Evolutionary conservation across 352 stramenopile species (phyloP).

Genomic region (Plasmopara viticola): DNA sequence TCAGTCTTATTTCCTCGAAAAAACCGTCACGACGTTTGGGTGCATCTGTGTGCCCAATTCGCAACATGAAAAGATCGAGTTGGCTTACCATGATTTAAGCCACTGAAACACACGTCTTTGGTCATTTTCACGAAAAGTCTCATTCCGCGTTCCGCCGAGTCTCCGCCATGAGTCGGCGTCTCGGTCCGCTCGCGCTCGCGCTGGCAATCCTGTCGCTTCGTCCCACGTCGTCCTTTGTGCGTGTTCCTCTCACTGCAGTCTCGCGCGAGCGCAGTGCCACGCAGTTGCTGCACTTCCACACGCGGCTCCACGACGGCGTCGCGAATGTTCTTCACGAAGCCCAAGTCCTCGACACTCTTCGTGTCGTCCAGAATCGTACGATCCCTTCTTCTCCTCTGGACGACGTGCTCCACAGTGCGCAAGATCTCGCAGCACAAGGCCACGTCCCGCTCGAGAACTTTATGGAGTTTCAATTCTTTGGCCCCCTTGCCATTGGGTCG

Average conservation of each 20-base stretch:
- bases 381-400: no score
- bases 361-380: conserved; percentile 9
- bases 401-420: conserved; percentile 25
- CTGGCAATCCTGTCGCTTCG: neutral
- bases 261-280: conserved; percentile 21
- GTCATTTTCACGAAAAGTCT: neutral
- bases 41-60: no score
- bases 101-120: neutral
- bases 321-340: conserved; percentile 3
- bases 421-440: conserved; percentile 27
- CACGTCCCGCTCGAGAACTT: conserved; percentile 69
- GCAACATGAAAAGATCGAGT: no score
- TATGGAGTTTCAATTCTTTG: conserved; percentile 83
- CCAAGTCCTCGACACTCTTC: conserved; percentile 16
- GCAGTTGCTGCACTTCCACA: conserved; percentile 38
- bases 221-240: conserved; percentile 20
- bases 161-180: neutral
- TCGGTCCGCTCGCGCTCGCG: neutral
- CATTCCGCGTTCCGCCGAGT: neutral
- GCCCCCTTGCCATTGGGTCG: conserved; percentile 50
- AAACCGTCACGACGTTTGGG: no score
- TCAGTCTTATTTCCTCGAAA: no score
- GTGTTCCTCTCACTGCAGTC: conserved; percentile 33
- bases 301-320: conserved; percentile 10
- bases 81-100: no score